Evolutionary conservation across 1,139 yeast genomes (phyloP), one percentile per base, ranked within the genome.

Genomic region (Geotrichum fermentans): DNA sequence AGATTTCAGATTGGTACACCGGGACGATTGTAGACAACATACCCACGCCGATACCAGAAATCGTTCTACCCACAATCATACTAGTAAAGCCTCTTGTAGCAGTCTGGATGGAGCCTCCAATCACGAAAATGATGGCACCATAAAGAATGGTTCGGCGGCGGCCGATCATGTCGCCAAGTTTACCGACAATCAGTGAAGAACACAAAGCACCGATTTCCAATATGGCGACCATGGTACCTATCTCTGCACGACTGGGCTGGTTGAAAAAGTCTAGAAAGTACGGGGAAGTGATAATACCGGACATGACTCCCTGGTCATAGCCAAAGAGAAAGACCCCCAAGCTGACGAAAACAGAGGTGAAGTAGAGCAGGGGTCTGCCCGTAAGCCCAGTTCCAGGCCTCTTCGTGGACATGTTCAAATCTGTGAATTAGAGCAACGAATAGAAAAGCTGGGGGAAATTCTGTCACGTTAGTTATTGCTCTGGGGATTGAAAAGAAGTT

Each of bases 21-120:
- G 97, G 97, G n/a, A 92, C 94, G 47, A 89, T 87, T 5, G 96
- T 87, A n/a, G 95, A 83, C 50, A 90, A 73, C 61, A 87, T 75
- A 11, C 97, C 97, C 41, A 90, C 90, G 14, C 96, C 96, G 33
- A 89, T 59, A 62, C 97, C 97, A 40, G 90, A 79, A 38, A 89
- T 74, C 42, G 88, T 74, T 57, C 97, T 74, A 0, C 97, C 96
- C 32, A 78, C 53, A 26, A 86, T 79, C 65, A 89, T 72, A 44
- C 74, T 65, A 18, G 61, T 36, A 64, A 82, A 74, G 45, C 69
- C 72, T 14, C 66, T 63, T 1, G 88, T 70, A 34, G 73, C 65
- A 0, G 94, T 76, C 67, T 89, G 97, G 45, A 88, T 64, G 0
- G 75, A 62, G 3, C 96, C 97, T 16, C 97, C 97, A 18, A 84